A percentile compares a stretch with the other conserved stretches of the same genome.
Conservation (phyloP, 2,329 filamentous ascomycete species). For the Sporothrix protearum region DNA sequence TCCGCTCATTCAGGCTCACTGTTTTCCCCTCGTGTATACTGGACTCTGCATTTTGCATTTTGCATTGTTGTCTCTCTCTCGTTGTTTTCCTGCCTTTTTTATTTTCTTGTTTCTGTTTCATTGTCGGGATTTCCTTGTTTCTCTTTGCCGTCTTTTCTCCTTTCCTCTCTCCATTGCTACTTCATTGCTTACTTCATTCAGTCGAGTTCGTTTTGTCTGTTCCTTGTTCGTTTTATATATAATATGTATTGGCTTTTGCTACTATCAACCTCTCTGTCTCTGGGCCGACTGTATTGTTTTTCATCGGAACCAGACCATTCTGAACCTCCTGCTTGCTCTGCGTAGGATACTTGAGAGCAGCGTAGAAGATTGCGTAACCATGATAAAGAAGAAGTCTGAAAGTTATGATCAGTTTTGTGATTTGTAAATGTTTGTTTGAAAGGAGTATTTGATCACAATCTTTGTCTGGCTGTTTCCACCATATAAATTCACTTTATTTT, state of each 20-base stretch:
- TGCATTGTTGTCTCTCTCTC: neutral
- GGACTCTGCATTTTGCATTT: constrained; percentile 13
- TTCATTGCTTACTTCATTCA: neutral
- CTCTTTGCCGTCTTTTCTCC: neutral
- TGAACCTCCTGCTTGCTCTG: neutral
- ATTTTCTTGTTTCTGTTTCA: neutral
- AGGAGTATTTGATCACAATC: too few relatives aligned
- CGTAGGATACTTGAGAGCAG: neutral
- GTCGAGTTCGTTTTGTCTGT: neutral
- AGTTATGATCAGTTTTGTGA: too few relatives aligned
- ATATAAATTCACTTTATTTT: too few relatives aligned
- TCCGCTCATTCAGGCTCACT: neutral
- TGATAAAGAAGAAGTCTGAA: too few relatives aligned
- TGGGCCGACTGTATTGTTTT: too few relatives aligned
- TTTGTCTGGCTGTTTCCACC: too few relatives aligned
- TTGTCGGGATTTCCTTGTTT: neutral
- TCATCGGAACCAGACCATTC: neutral
- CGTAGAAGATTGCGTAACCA: neutral
- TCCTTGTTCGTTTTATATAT: constrained; percentile 13
- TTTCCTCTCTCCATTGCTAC: neutral
- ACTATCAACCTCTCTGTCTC: neutral
- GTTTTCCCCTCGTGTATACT: neutral
- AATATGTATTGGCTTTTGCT: constrained; percentile 15
- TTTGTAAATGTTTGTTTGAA: too few relatives aligned
- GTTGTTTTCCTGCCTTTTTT: neutral